These are phyloP conservation scores for Aureobasidium sp. DNA, from an alignment of 2,329 filamentous ascomycete genomes.

Conservation along the genomic window DNA sequence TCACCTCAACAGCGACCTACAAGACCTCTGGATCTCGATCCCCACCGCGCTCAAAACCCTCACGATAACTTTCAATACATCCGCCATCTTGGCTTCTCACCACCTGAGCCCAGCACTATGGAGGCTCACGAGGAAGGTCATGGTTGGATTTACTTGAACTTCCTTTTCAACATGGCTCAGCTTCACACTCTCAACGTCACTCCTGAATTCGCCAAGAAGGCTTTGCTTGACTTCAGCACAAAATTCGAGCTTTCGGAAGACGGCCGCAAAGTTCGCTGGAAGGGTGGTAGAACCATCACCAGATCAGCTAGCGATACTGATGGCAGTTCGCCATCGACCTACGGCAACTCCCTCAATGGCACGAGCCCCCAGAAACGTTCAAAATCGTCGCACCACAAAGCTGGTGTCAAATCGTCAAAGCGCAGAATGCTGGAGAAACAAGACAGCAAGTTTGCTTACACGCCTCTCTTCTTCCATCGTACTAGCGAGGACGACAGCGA, in stretches of 20 bases:
- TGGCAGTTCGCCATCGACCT: slow-evolving; percentile 16
- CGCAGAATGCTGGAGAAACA: neutral
- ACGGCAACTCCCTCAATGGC: slow-evolving; percentile 11
- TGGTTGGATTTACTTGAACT: slow-evolving; percentile 75
- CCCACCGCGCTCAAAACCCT: slow-evolving; percentile 64
- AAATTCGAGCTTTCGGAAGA: slow-evolving; percentile 71
- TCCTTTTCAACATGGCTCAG: slow-evolving; percentile 73
- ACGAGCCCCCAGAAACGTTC: slow-evolving; percentile 23
- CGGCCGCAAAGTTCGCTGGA: slow-evolving; percentile 72
- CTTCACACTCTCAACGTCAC: slow-evolving; percentile 80
- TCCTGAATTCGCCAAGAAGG: slow-evolving; percentile 63
- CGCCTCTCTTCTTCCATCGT: slow-evolving; percentile 40
- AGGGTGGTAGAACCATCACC: slow-evolving; percentile 57
- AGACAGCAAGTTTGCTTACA: slow-evolving; percentile 34
- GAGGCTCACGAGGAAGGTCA: slow-evolving; percentile 54
- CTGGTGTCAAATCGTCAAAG: neutral
- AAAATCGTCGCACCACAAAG: slow-evolving; percentile 1
- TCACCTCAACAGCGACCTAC: slow-evolving; percentile 57
- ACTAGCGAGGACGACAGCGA: slow-evolving; percentile 33
- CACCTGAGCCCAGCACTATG: slow-evolving; percentile 44
- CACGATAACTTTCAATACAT: slow-evolving; percentile 74
- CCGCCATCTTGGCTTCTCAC: slow-evolving; percentile 60
- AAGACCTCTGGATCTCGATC: slow-evolving; percentile 66
- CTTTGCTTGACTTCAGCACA: slow-evolving; percentile 59
- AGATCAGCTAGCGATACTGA: slow-evolving; percentile 52